Evolutionary conservation across 257 asterid species (phyloP), one percentile per base, ranked within the genome.

Genomic region (Petunia secreta): DNA sequence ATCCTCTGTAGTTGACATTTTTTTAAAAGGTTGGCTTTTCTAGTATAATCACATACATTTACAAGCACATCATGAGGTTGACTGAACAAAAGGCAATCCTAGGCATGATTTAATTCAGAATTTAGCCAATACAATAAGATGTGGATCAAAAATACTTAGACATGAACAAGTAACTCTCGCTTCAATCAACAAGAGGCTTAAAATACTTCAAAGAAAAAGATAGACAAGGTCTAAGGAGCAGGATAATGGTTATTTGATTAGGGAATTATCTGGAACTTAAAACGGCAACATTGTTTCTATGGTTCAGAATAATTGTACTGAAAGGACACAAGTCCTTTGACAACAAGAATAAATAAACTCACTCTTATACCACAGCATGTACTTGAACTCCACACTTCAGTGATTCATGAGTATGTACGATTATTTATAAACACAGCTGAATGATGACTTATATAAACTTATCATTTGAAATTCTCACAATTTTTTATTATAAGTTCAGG

Each of bases 61-160:
- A 48, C 77, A 71, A 71, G 62, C 59, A 71, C 25, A 71, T 71
- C 60, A 71, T 11, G 34, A 11, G 34, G 77, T 71, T 59, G 40
- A 34, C 4, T 16, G n/a, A 43, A 34, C 14, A 50, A 48, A 71
- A 25, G 44, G 46, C 9, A 15, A 11, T 50, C 44, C n/a, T 34
- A 15, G 62, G 34, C 34, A 48, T 48, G 44, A 71, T 71, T 48
- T 43, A 48, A 71, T 44, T 71, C 77, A 71, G 8, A 11, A 34
- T 13, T 36, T 6, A 71, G 34, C 44, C 13, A 2, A 71, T 34
- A 34, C 44, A 25, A 40, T 54, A 48, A 34, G 48, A 36, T 50
- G 77, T 2, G 43, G 43, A 69, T 25, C 6, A 48, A 48, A 25
- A 6, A 25, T 1, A 25, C 7, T 69, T 69, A 1, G 52, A 34